These are phyloP conservation scores for Clarireedia hainanense DNA, from an alignment of 2,329 filamentous ascomycete genomes.

Conservation along the genomic window DNA sequence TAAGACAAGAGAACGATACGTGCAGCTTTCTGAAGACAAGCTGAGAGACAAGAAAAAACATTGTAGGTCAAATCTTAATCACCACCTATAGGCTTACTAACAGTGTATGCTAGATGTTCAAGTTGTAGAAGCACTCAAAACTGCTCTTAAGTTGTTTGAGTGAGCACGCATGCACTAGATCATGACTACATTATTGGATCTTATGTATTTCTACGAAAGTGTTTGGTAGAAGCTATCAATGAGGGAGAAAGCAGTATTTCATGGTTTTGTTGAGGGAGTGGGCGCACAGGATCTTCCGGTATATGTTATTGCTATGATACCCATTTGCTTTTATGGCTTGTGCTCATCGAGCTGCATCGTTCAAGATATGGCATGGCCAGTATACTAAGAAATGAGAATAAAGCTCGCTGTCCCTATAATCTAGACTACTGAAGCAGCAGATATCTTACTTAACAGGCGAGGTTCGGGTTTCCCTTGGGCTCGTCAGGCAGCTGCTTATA, in stretches of 20 bases:
- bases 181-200: neutral
- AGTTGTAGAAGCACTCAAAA: constrained; percentile 56
- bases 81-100: constrained; percentile 12
- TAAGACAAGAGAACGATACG: constrained; percentile 69
- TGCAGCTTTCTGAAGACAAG: constrained; percentile 63
- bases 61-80: constrained; percentile 46
- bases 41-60: constrained; percentile 71
- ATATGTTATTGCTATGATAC: neutral
- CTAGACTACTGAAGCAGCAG: no score
- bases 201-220: neutral
- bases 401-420: no score
- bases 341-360: neutral
- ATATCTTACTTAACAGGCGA: no score
- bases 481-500: no score
- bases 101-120: constrained; percentile 36
- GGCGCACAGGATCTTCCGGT: neutral
- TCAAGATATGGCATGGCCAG: no score
- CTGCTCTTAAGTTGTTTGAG: constrained; percentile 38
- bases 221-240: neutral
- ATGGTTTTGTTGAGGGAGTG: constrained; percentile 1
- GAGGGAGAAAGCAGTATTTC: neutral
- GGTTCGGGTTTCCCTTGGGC: no score
- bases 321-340: constrained; percentile 5
- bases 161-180: neutral
- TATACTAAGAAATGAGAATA: no score